Percentiles rank a stretch among this genome's conserved stretches.
Conservation (phyloP, 116 monocot species). For the Trichopus zeylanicus region DNA sequence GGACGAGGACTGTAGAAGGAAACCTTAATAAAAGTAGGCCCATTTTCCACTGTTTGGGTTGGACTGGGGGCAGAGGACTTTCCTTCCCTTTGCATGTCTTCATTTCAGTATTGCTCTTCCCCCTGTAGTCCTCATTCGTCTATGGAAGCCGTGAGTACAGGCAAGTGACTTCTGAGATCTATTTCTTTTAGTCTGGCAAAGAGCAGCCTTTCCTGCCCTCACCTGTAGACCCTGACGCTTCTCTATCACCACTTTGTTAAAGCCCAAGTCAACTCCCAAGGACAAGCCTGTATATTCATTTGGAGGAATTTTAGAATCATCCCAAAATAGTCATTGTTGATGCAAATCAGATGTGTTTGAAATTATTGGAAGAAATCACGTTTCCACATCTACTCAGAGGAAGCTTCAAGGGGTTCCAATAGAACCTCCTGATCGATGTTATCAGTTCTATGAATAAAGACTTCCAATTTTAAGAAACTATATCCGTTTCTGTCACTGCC, state of each 20-base stretch:
- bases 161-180: conserved; percentile 92
- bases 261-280: conserved; percentile 28
- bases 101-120: conserved; percentile 67
- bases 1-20: too few species aligned
- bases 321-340: too few species aligned
- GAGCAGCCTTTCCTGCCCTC: conserved; percentile 57
- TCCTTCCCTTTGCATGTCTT: conserved; percentile 83
- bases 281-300: conserved; percentile 41
- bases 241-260: conserved; percentile 4
- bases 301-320: not conserved
- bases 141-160: conserved; percentile 78
- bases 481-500: too few species aligned
- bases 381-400: too few species aligned
- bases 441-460: too few species aligned
- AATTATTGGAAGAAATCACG: too few species aligned
- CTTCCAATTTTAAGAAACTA: too few species aligned
- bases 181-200: conserved; percentile 73
- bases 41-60: conserved; percentile 60
- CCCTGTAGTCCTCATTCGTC: conserved; percentile 60
- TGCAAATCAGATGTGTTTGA: too few species aligned
- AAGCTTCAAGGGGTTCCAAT: too few species aligned
- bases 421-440: too few species aligned
- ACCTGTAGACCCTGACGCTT: conserved; percentile 37
- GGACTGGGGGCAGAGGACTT: conserved; percentile 81
- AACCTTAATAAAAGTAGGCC: too few species aligned